A percentile compares a stretch with the other conserved stretches of the same genome.
phyloP scores from a whole-genome alignment of 768 basidiomycete genomes.

The Amanita rimosa region DNA sequence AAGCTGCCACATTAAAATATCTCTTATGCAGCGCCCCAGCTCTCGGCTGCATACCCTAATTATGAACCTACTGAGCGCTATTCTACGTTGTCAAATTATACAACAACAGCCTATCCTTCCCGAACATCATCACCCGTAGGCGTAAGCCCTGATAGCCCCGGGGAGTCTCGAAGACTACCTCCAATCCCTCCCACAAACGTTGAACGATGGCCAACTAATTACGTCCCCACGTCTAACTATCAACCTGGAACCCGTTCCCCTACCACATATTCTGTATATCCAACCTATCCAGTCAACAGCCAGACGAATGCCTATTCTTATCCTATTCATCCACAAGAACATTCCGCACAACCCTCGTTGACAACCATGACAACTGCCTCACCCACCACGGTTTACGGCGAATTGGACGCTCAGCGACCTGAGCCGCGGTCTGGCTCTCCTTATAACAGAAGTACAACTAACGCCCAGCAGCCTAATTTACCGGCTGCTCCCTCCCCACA shows the following conservation, averaged over 20 bases:
- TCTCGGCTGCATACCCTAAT: conserved; percentile 32
- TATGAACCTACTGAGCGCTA: conserved; percentile 54
- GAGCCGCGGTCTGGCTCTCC: conserved; percentile 34
- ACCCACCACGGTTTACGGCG: conserved; percentile 20
- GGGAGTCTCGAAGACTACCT: conserved; percentile 49
- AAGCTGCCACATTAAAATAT: conserved; percentile 26
- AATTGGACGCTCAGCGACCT: conserved; percentile 17
- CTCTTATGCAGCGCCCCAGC: conserved; percentile 28
- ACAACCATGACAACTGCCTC: conserved; percentile 19
- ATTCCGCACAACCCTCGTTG: conserved; percentile 7
- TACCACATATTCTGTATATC: conserved; percentile 41
- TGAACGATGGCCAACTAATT: conserved; percentile 35
- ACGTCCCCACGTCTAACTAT: conserved; percentile 15
- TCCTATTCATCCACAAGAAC: conserved; percentile 23
- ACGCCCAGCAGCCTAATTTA: conserved; percentile 36
- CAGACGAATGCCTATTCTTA: conserved; percentile 31
- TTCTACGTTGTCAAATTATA: conserved; percentile 31
- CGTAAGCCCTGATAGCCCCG: conserved; percentile 31
- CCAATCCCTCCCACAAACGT: conserved; percentile 39
- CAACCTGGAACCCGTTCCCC: conserved; percentile 42
- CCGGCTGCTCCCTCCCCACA: conserved; percentile 40
- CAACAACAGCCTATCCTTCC: conserved; percentile 28
- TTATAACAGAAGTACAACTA: conserved; percentile 28
- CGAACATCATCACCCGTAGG: conserved; percentile 39
- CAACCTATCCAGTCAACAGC: conserved; percentile 28